phyloP scores from a whole-genome alignment of 495 filamentous ascomycete genomes.

The Sphaerosporella brunnea region DNA sequence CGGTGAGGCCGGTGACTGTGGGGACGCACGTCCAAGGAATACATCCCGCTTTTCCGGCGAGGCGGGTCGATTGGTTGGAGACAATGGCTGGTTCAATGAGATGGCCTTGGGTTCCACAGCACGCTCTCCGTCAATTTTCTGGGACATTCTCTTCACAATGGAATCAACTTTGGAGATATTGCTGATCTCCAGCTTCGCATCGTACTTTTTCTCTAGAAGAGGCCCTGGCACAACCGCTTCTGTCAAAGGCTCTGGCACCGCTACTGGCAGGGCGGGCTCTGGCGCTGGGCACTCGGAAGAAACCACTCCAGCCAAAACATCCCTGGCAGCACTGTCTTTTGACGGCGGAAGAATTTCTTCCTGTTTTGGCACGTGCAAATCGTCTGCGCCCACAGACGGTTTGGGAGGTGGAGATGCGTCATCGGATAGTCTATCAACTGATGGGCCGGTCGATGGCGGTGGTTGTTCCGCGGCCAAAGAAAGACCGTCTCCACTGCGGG shows the following conservation, averaged over 20 bases:
- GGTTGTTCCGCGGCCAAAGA: no score
- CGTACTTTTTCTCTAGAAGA: not conserved
- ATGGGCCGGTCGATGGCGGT: no score
- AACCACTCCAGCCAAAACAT: not conserved
- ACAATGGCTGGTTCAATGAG: not conserved
- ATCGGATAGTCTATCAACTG: no score
- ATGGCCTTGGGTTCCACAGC: not conserved
- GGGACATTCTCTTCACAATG: not conserved
- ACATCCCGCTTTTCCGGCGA: no score
- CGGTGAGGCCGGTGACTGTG: no score
- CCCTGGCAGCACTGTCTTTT: not conserved
- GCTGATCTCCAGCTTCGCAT: no score
- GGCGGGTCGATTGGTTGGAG: not conserved
- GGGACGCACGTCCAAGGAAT: no score
- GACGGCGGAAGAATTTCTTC: no score
- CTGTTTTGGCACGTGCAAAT: no score
- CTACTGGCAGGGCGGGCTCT: not conserved
- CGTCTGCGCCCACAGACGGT: no score
- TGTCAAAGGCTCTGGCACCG: not conserved
- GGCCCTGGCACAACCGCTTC: no score
- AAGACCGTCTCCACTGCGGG: not conserved
- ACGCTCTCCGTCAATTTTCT: not conserved
- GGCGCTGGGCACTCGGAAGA: not conserved
- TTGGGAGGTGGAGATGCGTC: no score
- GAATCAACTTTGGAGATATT: not conserved